Conservation (phyloP, 176 grass and related monocot genomes). For the Sorghum bicolor region Sorghum_bicolor_NCBIv3 NC_012877.2:60550501-60551000, state of each 20-base stretch:
- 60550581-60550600: not conserved
- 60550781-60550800: not conserved
- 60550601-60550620: not conserved
- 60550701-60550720: not conserved
- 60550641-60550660: not conserved
- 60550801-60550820: not conserved
- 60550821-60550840: not conserved
- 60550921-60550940: not conserved
- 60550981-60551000: slow-evolving; percentile 73
- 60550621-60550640: not conserved
- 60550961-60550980: slow-evolving; percentile 81
- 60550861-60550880: not conserved
- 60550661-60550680: not conserved
- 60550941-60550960: slow-evolving; percentile 54
- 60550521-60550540: not conserved
- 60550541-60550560: not conserved
- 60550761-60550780: not conserved
- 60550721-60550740: not conserved
- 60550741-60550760: not conserved
- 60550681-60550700: not conserved
- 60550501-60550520: not conserved
- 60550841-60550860: not conserved
- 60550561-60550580: not conserved
- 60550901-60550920: not conserved
- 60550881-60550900: not conserved